phyloP scores from a whole-genome alignment of 228 moss, liverwort and hornwort species.

The Sphagnum magellanicum region DNA sequence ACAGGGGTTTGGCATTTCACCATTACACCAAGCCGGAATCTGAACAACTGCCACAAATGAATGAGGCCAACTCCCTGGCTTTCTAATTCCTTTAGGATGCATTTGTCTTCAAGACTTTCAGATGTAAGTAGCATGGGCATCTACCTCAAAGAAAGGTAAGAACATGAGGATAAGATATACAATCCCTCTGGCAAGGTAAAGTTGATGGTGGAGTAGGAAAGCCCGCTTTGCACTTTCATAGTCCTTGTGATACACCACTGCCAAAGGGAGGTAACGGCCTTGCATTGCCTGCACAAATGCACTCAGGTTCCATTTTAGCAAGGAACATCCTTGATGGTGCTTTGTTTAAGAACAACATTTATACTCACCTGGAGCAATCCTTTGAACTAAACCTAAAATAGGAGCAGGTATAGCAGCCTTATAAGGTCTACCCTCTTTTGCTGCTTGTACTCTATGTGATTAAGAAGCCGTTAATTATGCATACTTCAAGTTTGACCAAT shows the following conservation, averaged over 20 bases:
- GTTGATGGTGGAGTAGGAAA: constrained; percentile 75
- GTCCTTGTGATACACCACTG: constrained; percentile 85
- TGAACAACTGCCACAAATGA: constrained; percentile 10
- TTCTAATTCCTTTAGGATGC: background rate
- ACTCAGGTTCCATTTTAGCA: background rate
- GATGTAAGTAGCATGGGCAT: constrained; percentile 1
- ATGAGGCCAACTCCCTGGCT: background rate
- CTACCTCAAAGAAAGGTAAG: constrained; percentile 86
- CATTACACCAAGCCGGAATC: constrained; percentile 77
- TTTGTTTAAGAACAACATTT: too few species aligned
- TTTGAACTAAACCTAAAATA: too few species aligned
- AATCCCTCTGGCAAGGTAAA: constrained; percentile 56
- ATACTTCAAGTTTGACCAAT: too few species aligned
- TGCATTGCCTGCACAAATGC: constrained; percentile 73
- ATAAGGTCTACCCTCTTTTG: too few species aligned
- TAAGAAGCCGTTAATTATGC: too few species aligned
- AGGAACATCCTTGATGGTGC: too few species aligned
- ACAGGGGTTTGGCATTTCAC: constrained; percentile 49
- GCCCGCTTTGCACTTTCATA: constrained; percentile 77
- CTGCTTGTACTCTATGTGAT: too few species aligned
- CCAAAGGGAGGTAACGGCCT: constrained; percentile 75
- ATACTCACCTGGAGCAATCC: too few species aligned
- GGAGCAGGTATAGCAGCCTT: too few species aligned
- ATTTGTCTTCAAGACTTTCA: background rate
- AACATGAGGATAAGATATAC: constrained; percentile 55